Base-by-base conservation (phyloP, 2,329 filamentous ascomycete genomes). In the Pseudogymnoascus sp. region DNA sequence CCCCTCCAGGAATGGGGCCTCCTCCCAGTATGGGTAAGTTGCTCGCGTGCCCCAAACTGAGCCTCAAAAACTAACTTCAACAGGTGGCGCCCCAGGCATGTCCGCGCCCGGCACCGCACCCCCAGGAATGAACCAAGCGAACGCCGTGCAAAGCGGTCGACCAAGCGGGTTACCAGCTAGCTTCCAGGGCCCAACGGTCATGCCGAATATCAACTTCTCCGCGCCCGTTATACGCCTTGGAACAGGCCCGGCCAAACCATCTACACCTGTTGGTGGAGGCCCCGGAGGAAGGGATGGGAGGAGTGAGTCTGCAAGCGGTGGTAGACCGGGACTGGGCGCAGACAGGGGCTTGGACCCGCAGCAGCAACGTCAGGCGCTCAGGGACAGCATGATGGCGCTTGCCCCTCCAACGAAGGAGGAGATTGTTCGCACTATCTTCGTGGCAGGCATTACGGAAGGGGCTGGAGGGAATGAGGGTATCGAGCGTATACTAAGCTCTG, bases 151-250 rank as follows among this genome's bases (percentile, higher is more conserved):
- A 79, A 84, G 89, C 78, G 90, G 88, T 79, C 87, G 90, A 80
- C 90, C 90, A 74, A 90, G 84, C 75, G 87, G 86, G 72, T 87
- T 96, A 67, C 91, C 91, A 66, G 80, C 87, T 64, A 91, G 87
- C 76, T 97, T 96, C 77, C 90, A 96, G 79, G 86, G 91, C 59
- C 93, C 93, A 8, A 81, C 90, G 60, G 96, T 95, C 73, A 90
- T 97, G 83, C 92, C 93, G 61, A 96, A 96, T 75, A 96, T 99
- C 80, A 97, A 99, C 79, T 96, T 97, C 80, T 96, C 90, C 72
- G 95, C 95, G 37, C 93, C 93, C 63, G 92, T 97, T 65, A 97
- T 99, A 72, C 90, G 95, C 63, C 84, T 99, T 53, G 95, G 93
- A 43, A 93, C 92, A 1, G 84, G 88, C 3, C 84, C 86, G 2